Evolutionary conservation across 805 yeast species (phyloP).

Genomic region (Pichia rugopelliculosa): DNA sequence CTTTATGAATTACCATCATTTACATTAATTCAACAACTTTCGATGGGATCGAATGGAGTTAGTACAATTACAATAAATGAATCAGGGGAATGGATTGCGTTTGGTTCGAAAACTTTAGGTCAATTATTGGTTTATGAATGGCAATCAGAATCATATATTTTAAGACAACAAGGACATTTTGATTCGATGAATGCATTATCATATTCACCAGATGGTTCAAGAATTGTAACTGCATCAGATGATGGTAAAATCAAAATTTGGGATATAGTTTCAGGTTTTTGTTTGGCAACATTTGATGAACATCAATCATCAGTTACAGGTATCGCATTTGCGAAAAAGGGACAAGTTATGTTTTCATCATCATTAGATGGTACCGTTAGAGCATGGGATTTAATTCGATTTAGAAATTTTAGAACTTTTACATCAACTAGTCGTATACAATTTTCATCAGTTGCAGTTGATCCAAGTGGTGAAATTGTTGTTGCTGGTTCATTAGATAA

Average conservation of each 20-base stretch:
- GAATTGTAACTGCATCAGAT: slow-evolving; percentile 88
- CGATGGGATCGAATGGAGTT: slow-evolving; percentile 87
- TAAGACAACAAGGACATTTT: slow-evolving; percentile 96
- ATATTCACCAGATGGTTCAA: slow-evolving; percentile 92
- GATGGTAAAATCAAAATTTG: slow-evolving; percentile 96
- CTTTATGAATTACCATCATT: slow-evolving; percentile 82
- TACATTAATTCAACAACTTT: slow-evolving; percentile 72
- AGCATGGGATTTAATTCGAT: slow-evolving; percentile 93
- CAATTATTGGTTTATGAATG: slow-evolving; percentile 95
- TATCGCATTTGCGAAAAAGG: slow-evolving; percentile 78
- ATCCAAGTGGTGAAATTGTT: slow-evolving; percentile 94
- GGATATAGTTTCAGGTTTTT: slow-evolving; percentile 91
- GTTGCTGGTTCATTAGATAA: slow-evolving; percentile 91
- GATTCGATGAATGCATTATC: slow-evolving; percentile 79
- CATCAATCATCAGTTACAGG: slow-evolving; percentile 86
- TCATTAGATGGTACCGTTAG: slow-evolving; percentile 95
- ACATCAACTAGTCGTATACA: slow-evolving; percentile 87
- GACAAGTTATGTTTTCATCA: slow-evolving; percentile 85
- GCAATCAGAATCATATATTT: slow-evolving; percentile 93
- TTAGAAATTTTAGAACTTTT: slow-evolving; percentile 89
- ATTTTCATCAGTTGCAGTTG: slow-evolving; percentile 84
- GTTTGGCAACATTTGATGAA: slow-evolving; percentile 85
- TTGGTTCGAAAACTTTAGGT: slow-evolving; percentile 88
- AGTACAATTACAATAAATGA: slow-evolving; percentile 73
- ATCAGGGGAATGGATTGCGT: slow-evolving; percentile 95